A percentile compares a stretch with the other conserved stretches of the same genome.
Evolutionary conservation across 805 yeast genomes (phyloP).

Genomic region (Metschnikowia proteae): DNA sequence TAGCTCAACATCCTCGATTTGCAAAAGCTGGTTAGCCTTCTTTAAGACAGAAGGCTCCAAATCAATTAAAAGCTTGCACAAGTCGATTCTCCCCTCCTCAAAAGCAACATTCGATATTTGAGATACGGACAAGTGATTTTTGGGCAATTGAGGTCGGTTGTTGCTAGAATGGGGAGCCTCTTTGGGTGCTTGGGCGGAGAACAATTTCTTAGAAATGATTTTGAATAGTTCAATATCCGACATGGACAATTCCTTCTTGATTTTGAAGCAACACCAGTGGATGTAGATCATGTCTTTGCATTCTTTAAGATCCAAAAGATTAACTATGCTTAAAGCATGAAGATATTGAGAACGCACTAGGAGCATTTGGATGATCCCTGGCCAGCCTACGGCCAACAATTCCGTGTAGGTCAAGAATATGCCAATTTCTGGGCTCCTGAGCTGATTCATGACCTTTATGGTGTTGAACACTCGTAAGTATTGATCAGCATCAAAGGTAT

Average conservation of each 20-base stretch:
- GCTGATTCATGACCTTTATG: conserved; percentile 64
- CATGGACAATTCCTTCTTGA: conserved; percentile 48
- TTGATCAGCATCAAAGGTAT: conserved; percentile 51
- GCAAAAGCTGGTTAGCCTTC: conserved; percentile 57
- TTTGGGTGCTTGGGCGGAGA: conserved; percentile 15
- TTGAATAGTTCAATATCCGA: conserved; percentile 59
- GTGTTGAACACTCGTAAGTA: conserved; percentile 62
- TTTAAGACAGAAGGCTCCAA: conserved; percentile 61
- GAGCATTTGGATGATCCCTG: conserved; percentile 52
- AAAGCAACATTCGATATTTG: conserved; percentile 61
- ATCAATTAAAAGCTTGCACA: conserved; percentile 65
- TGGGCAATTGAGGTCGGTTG: conserved; percentile 10
- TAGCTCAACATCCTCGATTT: conserved; percentile 65
- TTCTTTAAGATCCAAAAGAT: conserved; percentile 43
- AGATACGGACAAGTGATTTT: conserved; percentile 47
- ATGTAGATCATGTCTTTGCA: conserved; percentile 46
- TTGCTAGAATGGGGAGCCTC: conserved; percentile 24
- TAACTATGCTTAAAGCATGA: conserved; percentile 60
- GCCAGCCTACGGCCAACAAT: conserved; percentile 49
- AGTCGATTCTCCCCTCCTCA: conserved; percentile 72
- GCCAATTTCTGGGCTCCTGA: conserved; percentile 64
- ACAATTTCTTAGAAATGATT: conserved; percentile 46
- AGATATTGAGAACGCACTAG: conserved; percentile 56
- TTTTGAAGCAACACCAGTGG: conserved; percentile 78
- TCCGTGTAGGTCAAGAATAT: conserved; percentile 62